phyloP scores from a whole-genome alignment of 129 eudicot species.

The Ambrosia artemisiifolia region DNA sequence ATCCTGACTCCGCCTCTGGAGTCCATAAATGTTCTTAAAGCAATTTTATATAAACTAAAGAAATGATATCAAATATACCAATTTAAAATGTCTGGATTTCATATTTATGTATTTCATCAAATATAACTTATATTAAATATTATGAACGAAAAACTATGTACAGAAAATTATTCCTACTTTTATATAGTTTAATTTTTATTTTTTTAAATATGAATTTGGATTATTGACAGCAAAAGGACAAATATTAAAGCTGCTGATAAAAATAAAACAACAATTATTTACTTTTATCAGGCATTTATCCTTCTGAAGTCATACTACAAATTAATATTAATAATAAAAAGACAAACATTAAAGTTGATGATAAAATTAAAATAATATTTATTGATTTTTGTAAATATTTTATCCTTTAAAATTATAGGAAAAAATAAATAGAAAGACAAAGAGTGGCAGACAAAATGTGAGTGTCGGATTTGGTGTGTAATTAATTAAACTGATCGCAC shows the following conservation, averaged over 20 bases:
- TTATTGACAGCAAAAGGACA: not conserved
- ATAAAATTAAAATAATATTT: conserved; percentile 2
- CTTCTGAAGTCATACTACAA: conserved; percentile 27
- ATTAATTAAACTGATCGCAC: conserved; percentile 30
- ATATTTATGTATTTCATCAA: too few relatives aligned
- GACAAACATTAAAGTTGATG: conserved; percentile 19
- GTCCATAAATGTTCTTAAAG: too few relatives aligned
- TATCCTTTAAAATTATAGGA: conserved; percentile 27
- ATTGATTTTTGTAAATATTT: conserved; percentile 2
- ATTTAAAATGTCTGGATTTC: too few relatives aligned
- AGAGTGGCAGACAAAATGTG: conserved; percentile 45
- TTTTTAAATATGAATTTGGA: not conserved
- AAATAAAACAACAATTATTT: not conserved
- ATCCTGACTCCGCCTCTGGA: too few relatives aligned
- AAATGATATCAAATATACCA: too few relatives aligned
- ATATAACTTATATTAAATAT: not conserved
- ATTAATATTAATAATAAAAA: not conserved
- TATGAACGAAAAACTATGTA: not conserved
- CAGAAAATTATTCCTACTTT: not conserved
- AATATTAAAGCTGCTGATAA: not conserved
- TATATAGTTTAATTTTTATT: not conserved
- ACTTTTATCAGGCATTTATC: conserved; percentile 14
- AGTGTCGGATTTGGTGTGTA: conserved; percentile 40
- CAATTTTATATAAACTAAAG: too few relatives aligned
- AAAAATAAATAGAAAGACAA: not conserved